Base-by-base conservation (phyloP, 257 asterid species). In the Lithospermum erythrorhizon region DNA sequence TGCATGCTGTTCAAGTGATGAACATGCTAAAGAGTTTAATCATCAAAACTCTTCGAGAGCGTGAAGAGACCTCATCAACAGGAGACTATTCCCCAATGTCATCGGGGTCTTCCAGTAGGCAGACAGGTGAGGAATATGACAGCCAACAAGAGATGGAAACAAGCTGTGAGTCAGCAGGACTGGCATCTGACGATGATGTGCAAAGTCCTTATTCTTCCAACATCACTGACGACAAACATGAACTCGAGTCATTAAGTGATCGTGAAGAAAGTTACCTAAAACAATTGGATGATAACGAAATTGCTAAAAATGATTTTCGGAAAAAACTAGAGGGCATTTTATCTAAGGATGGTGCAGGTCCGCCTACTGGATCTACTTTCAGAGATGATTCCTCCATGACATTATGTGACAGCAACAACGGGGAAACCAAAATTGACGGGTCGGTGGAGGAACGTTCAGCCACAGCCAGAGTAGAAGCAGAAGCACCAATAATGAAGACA, bases 1-100 rank as follows among this genome's bases (percentile, higher is more conserved):
- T 91, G 96, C 98, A 91, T 5, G 96, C 98, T 0, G 96, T 88
- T 23, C 98, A 91, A 86, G 96, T 91, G 60, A 88, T 91, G 98
- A 91, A 91, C 82, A 76, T 91, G 73, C 70, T 91, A 66, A 91
- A 91, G 75, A 84, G 90, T 47, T 83, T 91, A 59, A 91, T 91
- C 74, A 74, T 72, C 59, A 88, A 73, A 67, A 81, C 90, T 6
- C 67, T 86, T 35, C 75, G 90, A 48, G 98, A 86, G 64, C 90
- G 96, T 0, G 87, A 81, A 29, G 94, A 84, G 56, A 76, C 17
- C 2, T 41, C 79, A 1, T 72, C 63, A 18, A 75, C 70, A 2
- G 94, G 76, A 19, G 86, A 72, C 3, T 81, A 73, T 76, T 85
- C 91, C 0, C 89, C 90, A 45, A 48, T 64, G 62, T 85, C 94